These are phyloP conservation scores for Suillus hirtellus DNA, from an alignment of 768 basidiomycete species.

Conservation along the genomic window DNA sequence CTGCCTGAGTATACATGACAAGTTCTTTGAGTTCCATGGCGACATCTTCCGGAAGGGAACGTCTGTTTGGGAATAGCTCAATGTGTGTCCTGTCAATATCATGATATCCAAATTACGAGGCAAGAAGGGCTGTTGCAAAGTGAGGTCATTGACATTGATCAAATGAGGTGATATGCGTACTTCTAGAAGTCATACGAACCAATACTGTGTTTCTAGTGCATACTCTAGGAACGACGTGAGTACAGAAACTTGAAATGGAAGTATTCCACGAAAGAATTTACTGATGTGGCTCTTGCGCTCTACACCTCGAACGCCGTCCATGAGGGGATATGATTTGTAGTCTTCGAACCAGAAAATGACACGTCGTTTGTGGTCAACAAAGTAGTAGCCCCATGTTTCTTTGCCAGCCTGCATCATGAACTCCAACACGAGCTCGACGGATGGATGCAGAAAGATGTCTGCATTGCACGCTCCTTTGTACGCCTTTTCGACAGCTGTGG, in stretches of 20 bases:
- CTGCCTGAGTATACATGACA: constrained; percentile 4
- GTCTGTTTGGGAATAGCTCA: constrained; percentile 16
- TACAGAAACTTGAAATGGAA: neutral
- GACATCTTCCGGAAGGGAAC: constrained; percentile 20
- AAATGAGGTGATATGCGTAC: neutral
- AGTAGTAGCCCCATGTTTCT: constrained; percentile 39
- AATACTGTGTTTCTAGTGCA: constrained; percentile 30
- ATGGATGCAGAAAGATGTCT: neutral
- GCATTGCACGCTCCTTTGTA: neutral
- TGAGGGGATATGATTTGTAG: constrained; percentile 31
- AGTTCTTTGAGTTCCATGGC: constrained; percentile 11
- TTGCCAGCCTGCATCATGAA: constrained; percentile 1
- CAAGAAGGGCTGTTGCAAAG: neutral
- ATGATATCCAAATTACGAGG: no score
- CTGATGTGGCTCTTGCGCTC: constrained; percentile 40
- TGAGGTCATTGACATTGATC: neutral
- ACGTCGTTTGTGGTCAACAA: constrained; percentile 42
- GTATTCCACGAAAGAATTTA: constrained; percentile 22
- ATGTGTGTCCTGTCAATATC: neutral
- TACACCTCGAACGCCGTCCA: constrained; percentile 39
- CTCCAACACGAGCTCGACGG: constrained; percentile 13
- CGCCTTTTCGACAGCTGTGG: neutral
- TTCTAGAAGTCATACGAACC: constrained; percentile 16
- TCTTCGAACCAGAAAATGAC: constrained; percentile 50
- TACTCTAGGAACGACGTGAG: constrained; percentile 12